Conservation (phyloP, 495 filamentous ascomycete genomes). For the Aspergillus diversus region DNA sequence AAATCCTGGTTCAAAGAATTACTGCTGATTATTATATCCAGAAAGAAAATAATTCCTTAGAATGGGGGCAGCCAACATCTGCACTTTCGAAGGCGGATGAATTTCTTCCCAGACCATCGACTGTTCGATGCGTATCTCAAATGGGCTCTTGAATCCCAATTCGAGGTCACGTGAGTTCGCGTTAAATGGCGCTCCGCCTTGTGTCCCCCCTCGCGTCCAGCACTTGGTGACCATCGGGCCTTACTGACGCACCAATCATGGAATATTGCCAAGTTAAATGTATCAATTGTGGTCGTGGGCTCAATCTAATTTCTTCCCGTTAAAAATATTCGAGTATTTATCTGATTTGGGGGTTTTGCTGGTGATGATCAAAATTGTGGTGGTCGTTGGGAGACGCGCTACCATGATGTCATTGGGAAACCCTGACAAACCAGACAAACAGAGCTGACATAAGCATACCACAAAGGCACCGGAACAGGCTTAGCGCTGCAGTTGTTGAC, state of each 20-base stretch:
- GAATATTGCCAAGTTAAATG: neutral
- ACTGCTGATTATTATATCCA: constrained; percentile 3
- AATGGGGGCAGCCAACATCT: constrained; percentile 11
- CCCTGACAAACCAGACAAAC: constrained; percentile 25
- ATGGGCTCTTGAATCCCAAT: neutral
- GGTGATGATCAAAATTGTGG: neutral
- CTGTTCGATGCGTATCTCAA: neutral
- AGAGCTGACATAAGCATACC: constrained; percentile 27
- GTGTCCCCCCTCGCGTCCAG: constrained; percentile 28
- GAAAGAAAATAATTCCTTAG: neutral
- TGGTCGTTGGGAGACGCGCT: constrained; percentile 32
- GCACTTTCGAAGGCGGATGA: constrained; percentile 10
- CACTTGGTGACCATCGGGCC: neutral
- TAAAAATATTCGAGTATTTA: neutral
- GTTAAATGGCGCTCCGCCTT: constrained; percentile 24
- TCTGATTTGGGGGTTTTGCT: neutral
- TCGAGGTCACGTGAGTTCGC: constrained; percentile 33
- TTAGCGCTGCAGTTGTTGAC: constrained; percentile 30
- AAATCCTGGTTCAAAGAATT: neutral
- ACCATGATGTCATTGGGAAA: constrained; percentile 31
- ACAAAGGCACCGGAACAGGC: constrained; percentile 17
- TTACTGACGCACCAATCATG: constrained; percentile 6
- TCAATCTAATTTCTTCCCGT: neutral
- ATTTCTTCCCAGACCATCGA: constrained; percentile 7
- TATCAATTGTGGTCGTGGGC: constrained; percentile 1